These are phyloP conservation scores for Lagenidium giganteum DNA, from an alignment of 352 stramenopile species.

Conservation along the genomic window DNA sequence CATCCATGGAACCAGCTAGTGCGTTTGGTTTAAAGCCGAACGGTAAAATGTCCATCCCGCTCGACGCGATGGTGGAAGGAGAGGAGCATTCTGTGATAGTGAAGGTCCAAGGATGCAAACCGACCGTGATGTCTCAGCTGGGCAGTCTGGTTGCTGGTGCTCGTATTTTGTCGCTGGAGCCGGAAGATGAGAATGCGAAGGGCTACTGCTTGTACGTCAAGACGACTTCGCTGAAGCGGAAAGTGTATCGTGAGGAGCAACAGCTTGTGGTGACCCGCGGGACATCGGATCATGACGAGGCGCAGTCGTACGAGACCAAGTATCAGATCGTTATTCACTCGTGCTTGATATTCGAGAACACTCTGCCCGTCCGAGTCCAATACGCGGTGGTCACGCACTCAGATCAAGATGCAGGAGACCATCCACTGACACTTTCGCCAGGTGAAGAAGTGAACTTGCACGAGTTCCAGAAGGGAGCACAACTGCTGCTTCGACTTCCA, in stretches of 20 bases:
- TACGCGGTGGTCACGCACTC: conserved; percentile 80
- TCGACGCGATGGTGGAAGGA: conserved; percentile 76
- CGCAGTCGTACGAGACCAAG: conserved; percentile 83
- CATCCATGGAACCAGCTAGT: neutral
- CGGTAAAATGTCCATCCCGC: conserved; percentile 84
- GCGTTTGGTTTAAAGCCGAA: no score
- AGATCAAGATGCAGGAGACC: no score
- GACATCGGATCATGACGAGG: conserved; percentile 39
- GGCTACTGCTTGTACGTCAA: conserved; percentile 86
- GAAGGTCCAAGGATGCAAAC: conserved; percentile 81
- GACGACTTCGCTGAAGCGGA: conserved; percentile 74
- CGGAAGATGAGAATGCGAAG: conserved; percentile 41
- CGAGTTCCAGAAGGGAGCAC: conserved; percentile 75
- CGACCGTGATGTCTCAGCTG: conserved; percentile 74
- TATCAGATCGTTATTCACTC: conserved; percentile 84
- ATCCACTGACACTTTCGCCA: no score
- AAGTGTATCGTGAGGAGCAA: conserved; percentile 86
- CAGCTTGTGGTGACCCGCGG: conserved; percentile 64
- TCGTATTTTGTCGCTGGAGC: conserved; percentile 65
- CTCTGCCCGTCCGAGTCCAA: conserved; percentile 78
- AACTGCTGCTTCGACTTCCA: conserved; percentile 63
- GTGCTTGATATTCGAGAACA: conserved; percentile 86
- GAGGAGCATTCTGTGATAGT: conserved; percentile 78
- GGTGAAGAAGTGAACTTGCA: conserved; percentile 81
- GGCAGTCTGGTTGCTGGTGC: conserved; percentile 52